phyloP scores from a whole-genome alignment of 2,329 filamentous ascomycete species.

The Fusarium palustre region DNA sequence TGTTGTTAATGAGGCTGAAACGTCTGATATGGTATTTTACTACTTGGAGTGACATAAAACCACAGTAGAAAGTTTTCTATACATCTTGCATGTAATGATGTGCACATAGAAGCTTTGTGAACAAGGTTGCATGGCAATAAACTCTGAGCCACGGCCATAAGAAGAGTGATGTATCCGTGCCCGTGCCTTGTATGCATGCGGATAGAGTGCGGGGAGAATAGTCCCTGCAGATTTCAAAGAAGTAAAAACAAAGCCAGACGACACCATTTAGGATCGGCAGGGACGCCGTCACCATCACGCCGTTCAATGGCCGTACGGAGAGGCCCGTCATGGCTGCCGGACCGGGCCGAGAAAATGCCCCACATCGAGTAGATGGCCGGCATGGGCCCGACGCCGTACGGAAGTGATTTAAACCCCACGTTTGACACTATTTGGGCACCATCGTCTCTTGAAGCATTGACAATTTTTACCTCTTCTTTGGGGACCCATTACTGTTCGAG shows the following conservation, averaged over 20 bases:
- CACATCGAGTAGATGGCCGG: conserved; percentile 32
- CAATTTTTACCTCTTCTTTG: background rate
- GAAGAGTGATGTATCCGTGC: conserved; percentile 11
- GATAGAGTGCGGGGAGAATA: conserved; percentile 13
- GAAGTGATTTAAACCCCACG: conserved; percentile 27
- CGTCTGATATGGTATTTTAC: background rate
- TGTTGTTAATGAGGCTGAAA: background rate
- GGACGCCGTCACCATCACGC: conserved; percentile 17
- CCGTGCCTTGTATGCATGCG: conserved; percentile 1
- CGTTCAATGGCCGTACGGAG: conserved; percentile 17
- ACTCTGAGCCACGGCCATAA: background rate
- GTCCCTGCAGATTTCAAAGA: conserved; percentile 37
- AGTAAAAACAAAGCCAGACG: conserved; percentile 10
- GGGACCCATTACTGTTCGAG: background rate
- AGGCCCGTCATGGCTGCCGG: conserved; percentile 37
- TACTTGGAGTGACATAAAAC: background rate
- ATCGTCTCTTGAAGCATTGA: background rate
- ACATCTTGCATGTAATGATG: conserved; percentile 5
- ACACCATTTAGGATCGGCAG: conserved; percentile 27
- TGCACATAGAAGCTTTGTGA: background rate
- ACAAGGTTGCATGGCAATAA: conserved; percentile 4
- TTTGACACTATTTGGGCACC: background rate
- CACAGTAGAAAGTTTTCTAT: background rate
- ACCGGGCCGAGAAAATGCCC: conserved; percentile 41
- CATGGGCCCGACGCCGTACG: conserved; percentile 13